Base-by-base conservation (phyloP, 495 filamentous ascomycete genomes). In the Penicillium maclennaniae region DNA sequence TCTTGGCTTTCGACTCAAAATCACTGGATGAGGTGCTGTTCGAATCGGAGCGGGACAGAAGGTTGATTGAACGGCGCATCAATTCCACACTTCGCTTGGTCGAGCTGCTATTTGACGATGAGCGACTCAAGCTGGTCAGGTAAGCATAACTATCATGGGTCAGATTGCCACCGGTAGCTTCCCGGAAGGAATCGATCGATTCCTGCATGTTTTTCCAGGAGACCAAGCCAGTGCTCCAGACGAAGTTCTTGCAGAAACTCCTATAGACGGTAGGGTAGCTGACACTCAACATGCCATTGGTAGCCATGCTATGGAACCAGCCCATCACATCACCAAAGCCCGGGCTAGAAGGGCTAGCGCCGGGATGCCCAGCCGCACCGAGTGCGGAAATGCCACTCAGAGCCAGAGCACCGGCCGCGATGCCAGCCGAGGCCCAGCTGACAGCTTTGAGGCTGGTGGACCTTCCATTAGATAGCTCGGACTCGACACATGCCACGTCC, bases 271-370 rank as follows among this genome's bases (percentile, higher is more conserved):
- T 68, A 6, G 93, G 93, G 61, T 95, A 91, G 58, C 85, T 81
- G 59, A 91, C 91, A 55, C 87, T 92, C 65, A 97, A 70, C 93
- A 97, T 97, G 48, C 93, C 93, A 65, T 92, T 96, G 75, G 91
- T 87, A 17, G 93, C 92, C 69, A 98, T 84, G 25, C 92, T 69
- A 97, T 84, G 26, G 84, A 84, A 72, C 97, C 93, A 70, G 97
- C 84, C 83, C 66, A 97, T 83, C 47, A 96, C 84, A 62, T 96
- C 90, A 43, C 76, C 81, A 69, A 97, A 96, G 43, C 83, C 88
- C 8, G 93, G 93, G 56, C 89, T 95, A 31, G 85, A 68, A 1
- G 87, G 80, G 12, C 84, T 73, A 28, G 79, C 69, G n/a, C 87
- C 89, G 16, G 82, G 77, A 28, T 77, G 77, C 9, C 80, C 82